phyloP scores from a whole-genome alignment of 1,139 yeast species.

The Lodderomyces orthopsilosis region DNA sequence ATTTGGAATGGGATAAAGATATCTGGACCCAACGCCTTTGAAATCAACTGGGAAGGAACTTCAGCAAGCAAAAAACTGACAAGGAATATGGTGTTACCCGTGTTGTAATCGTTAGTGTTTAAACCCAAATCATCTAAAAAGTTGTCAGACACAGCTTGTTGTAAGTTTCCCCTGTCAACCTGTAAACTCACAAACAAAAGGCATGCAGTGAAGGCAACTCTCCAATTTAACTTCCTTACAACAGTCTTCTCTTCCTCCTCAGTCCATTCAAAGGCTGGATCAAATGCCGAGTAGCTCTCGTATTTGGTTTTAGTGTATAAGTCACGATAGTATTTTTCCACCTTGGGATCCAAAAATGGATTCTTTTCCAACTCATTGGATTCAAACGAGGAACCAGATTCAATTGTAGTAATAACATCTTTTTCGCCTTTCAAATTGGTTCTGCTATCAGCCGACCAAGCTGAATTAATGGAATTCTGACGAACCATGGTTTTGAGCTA shows the following conservation, averaged over 20 bases:
- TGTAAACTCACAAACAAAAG: conserved; percentile 31
- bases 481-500: not conserved
- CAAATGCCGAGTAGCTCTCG: conserved; percentile 34
- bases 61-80: conserved; percentile 30
- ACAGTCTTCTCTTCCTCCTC: conserved; percentile 29
- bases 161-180: conserved; percentile 29
- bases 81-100: conserved; percentile 28
- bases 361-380: conserved; percentile 5
- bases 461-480: conserved; percentile 3
- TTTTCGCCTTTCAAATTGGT: not conserved
- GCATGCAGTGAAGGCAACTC: conserved; percentile 30
- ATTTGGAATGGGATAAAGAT: conserved; percentile 32
- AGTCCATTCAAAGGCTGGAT: conserved; percentile 35
- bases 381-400: conserved; percentile 10
- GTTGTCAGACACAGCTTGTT: conserved; percentile 32
- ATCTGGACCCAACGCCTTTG: conserved; percentile 32
- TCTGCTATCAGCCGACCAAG: not conserved
- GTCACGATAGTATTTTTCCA: conserved; percentile 14
- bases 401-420: conserved; percentile 2
- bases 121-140: conserved; percentile 26
- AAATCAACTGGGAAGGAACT: conserved; percentile 31
- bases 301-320: conserved; percentile 29
- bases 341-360: conserved; percentile 13
- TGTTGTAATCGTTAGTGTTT: conserved; percentile 29
- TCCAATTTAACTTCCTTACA: conserved; percentile 22